Base-by-base conservation (phyloP, 495 filamentous ascomycete species). In the Penicillium samsonianum region DNA sequence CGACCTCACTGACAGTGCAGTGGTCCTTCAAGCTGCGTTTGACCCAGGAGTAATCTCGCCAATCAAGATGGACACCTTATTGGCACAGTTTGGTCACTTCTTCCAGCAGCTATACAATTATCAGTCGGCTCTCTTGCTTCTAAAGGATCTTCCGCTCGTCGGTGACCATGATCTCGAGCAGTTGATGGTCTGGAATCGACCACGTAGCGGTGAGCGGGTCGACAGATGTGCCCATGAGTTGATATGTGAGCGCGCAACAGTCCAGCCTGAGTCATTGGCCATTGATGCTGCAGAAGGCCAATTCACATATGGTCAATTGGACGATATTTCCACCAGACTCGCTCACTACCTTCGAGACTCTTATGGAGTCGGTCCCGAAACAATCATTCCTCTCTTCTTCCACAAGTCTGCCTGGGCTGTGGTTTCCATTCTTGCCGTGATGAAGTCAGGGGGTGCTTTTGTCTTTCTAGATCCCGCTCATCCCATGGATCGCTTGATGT, bases 281-380 rank as follows among this genome's bases (percentile, higher is more conserved):
- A 46, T 78, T 0, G 59, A 53, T 35, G 59, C 70, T 2, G 82
- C 78, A 78, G 81, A 84, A 55, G 79, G 77, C 19, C 48, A 60
- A 28, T 74, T 82, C 51, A 80, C 80, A 3, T 82, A 83, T 56
- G 38, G 51, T 25, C 66, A 82, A 38, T 62, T 83, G 17, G 70
- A 80, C n/a, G 35, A 48, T 0, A 53, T 75, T 37, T 64, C 73
- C 11, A 37, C 31, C n/a, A 69, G 16, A 8, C 56, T 67, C 16
- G 58, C 65, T 2, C 19, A 23, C 9, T 10, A 60, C 45, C 53
- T 73, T 2, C 22, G 37, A 14, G 50, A 45, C 8, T 45, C 31
- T 5, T 63, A 74, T 6, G 73, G 76, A 20, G 64, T 80, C 17
- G 49, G 33, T 7, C 61, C 57, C 7, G 73, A 74, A 26, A 52